Evolutionary conservation across 352 stramenopile species (phyloP), one percentile per base, ranked within the genome.

Genomic region (Phytophthora cryptogea): DNA sequence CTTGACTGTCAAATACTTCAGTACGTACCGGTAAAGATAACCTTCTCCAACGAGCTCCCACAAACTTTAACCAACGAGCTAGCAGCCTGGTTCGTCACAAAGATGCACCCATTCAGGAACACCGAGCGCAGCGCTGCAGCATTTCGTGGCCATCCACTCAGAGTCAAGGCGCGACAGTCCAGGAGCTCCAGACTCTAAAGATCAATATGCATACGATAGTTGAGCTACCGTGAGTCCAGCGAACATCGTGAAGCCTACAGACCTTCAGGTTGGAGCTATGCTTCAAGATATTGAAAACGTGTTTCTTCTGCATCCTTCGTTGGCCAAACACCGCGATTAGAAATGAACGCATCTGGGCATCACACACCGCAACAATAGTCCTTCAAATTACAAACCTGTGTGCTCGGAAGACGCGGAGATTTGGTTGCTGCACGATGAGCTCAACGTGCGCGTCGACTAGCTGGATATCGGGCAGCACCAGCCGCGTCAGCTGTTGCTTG

Each of bases 151-250:
- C 79, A 88, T 5, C 67, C 59, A 17, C 58, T 67, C n/a, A 90
- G 52, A 6, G 64, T 71, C 28, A 90, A 59, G 2, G 61, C 66
- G 2, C 80, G 66, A 33, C 79, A 91, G 51, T 89, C 76, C 23
- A 88, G 59, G 11, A 88, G 48, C 59, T 89, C 76, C 30, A 91
- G 50, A 35, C 47, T 84, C 81, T 91, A 14, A 30, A 13, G 16
- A 55, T 23, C 20, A 23, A 14, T 32, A 33, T 35, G 8, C 30
- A 17, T 17, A 3, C n/a, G 11, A 4, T 39, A 36, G 17, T 8
- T 60, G 28, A 68, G 20, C 51, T 58, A 43, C 36, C 32, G 6
- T 16, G 14, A 42, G 1, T 28, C 65, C 53, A 59, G 43, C 40
- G 5, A 58, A 20, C 37, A 13, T 11, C 39, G 14, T 9, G 10